Evolutionary conservation across 2,329 filamentous ascomycete species (phyloP).

Genomic region (Clarireedia paspali): DNA sequence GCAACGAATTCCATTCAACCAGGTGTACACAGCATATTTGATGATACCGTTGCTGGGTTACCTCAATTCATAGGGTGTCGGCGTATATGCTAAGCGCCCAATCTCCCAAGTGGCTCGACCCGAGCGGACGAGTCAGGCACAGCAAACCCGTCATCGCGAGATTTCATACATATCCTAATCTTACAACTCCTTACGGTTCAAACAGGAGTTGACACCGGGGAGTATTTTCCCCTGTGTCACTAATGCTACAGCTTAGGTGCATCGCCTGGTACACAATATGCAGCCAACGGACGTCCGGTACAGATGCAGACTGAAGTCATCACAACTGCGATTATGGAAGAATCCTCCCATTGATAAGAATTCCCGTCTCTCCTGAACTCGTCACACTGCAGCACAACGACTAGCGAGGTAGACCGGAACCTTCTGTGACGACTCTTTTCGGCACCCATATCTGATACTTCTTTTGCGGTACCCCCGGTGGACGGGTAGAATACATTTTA

Average conservation of each 20-base stretch:
- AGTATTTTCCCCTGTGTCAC: background rate
- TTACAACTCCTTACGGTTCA: background rate
- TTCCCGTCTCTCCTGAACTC: background rate
- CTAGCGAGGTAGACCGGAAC: background rate
- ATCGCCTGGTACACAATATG: background rate
- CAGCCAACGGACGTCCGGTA: background rate
- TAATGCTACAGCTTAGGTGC: background rate
- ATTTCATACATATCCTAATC: too few species aligned
- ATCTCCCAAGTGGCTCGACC: background rate
- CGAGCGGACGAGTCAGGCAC: background rate
- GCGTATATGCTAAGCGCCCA: constrained; percentile 4
- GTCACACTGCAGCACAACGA: background rate
- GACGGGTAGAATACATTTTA: too few species aligned
- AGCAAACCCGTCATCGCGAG: too few species aligned
- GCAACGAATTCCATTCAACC: background rate
- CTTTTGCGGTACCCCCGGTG: too few species aligned
- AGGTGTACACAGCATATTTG: background rate
- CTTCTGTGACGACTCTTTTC: background rate
- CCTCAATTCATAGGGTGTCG: constrained; percentile 3
- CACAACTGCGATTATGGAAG: background rate
- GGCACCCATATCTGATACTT: too few species aligned
- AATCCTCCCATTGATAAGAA: background rate
- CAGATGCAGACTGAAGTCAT: background rate
- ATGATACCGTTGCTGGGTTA: background rate
- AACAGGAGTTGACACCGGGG: background rate